Conservation (phyloP, 2,329 filamentous ascomycete genomes). For the Calonectria hongkongensis region DNA sequence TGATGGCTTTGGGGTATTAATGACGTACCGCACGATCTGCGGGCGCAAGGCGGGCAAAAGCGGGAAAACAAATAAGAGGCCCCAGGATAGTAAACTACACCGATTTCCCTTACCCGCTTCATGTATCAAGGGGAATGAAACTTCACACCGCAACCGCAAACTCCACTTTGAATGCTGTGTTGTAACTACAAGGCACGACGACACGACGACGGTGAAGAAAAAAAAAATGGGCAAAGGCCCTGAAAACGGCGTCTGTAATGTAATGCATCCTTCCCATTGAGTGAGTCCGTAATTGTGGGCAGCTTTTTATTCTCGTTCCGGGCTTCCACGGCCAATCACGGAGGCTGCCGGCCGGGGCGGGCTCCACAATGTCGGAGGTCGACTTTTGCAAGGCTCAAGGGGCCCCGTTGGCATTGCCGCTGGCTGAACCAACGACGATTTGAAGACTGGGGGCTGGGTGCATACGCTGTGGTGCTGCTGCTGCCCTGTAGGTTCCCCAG, state of each 20-base stretch:
- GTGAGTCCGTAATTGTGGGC: slow-evolving; percentile 34
- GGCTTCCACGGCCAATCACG: slow-evolving; percentile 51
- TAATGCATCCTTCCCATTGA: slow-evolving; percentile 20
- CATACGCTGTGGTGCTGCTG: slow-evolving; percentile 2
- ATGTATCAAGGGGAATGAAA: not conserved
- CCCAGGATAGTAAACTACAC: not conserved
- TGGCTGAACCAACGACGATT: not conserved
- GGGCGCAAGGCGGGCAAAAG: slow-evolving; percentile 7
- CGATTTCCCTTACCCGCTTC: not conserved
- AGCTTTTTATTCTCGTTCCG: slow-evolving; percentile 28
- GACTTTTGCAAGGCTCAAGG: slow-evolving; percentile 33
- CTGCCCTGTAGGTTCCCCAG: slow-evolving; percentile 20
- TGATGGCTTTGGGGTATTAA: slow-evolving; percentile 22
- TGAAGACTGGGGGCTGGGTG: not conserved
- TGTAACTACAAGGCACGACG: slow-evolving; percentile 10
- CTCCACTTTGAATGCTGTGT: slow-evolving; percentile 22
- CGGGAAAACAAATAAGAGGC: not conserved
- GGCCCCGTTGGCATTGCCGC: slow-evolving; percentile 42
- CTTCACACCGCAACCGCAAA: slow-evolving; percentile 21
- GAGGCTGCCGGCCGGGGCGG: slow-evolving; percentile 47
- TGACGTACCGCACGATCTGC: slow-evolving; percentile 22
- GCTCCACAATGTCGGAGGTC: slow-evolving; percentile 41
- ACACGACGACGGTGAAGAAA: slow-evolving; percentile 12
- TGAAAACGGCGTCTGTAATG: slow-evolving; percentile 20
- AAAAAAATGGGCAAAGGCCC: slow-evolving; percentile 24